Evolutionary conservation across 2,329 filamentous ascomycete genomes (phyloP).

Genomic region (Botrytis hyacinthi): DNA sequence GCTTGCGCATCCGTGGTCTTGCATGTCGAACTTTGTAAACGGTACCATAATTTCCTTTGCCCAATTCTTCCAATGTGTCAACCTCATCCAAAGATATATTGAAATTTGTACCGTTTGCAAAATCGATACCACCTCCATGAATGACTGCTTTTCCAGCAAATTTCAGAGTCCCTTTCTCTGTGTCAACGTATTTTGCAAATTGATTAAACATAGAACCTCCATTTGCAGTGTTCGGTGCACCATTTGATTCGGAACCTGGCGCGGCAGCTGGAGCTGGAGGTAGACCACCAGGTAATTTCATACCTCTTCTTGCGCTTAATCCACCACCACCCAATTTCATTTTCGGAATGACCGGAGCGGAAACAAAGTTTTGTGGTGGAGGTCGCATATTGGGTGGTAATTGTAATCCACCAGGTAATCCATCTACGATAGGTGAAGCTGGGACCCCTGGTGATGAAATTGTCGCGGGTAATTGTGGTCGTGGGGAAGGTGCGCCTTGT

Average conservation of each 20-base stretch:
- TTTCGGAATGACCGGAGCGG: constrained; percentile 50
- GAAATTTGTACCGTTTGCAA: constrained; percentile 84
- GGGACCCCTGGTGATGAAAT: constrained; percentile 38
- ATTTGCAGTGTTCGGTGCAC: constrained; percentile 25
- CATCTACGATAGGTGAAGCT: constrained; percentile 35
- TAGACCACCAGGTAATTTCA: constrained; percentile 54
- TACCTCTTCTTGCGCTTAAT: constrained; percentile 65
- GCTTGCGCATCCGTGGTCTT: constrained; percentile 57
- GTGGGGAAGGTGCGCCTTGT: constrained; percentile 47
- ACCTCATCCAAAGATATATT: constrained; percentile 95
- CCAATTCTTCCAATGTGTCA: constrained; percentile 86
- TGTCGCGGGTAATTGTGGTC: constrained; percentile 32
- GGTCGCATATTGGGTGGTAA: constrained; percentile 48
- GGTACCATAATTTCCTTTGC: constrained; percentile 97
- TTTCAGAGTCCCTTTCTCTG: constrained; percentile 77
- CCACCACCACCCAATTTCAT: constrained; percentile 50
- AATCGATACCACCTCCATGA: constrained; percentile 86
- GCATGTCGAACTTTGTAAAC: constrained; percentile 95
- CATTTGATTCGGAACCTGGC: constrained; percentile 27
- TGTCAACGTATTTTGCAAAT: constrained; percentile 81
- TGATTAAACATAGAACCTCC: constrained; percentile 57
- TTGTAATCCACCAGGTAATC: constrained; percentile 46
- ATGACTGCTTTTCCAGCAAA: constrained; percentile 93
- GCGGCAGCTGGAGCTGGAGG: constrained; percentile 27
- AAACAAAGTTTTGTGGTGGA: constrained; percentile 45